phyloP scores from a whole-genome alignment of 1,284 basidiomycete genomes.

The Boletus albobrunnescens region DNA sequence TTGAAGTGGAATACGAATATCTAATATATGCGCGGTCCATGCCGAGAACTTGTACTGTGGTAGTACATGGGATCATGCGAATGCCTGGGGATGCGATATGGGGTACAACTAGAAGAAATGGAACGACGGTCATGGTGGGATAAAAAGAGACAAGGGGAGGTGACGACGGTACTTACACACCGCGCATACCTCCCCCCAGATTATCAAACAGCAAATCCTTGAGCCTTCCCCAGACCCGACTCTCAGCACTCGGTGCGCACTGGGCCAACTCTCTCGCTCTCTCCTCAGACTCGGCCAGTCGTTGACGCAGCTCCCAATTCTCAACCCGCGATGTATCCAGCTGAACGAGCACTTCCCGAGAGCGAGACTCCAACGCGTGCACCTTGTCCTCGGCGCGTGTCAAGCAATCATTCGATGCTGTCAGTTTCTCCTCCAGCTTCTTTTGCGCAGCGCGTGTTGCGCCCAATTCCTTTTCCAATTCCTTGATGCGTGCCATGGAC shows the following conservation, averaged over 20 bases:
- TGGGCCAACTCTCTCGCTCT: slow-evolving; percentile 18
- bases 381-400: slow-evolving; percentile 16
- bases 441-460: slow-evolving; percentile 12
- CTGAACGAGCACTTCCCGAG: slow-evolving; percentile 15
- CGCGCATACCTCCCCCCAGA: slow-evolving; percentile 16
- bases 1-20: slow-evolving; percentile 17
- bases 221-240: slow-evolving; percentile 28
- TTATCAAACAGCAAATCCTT: slow-evolving; percentile 33
- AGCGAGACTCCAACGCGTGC: slow-evolving; percentile 18
- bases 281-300: slow-evolving; percentile 24
- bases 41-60: slow-evolving; percentile 15
- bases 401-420: slow-evolving; percentile 13
- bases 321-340: slow-evolving; percentile 22
- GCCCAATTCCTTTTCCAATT: slow-evolving; percentile 25
- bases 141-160: not conserved
- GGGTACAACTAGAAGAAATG: slow-evolving; percentile 15
- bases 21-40: slow-evolving; percentile 29
- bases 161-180: slow-evolving; percentile 17
- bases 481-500: slow-evolving; percentile 13
- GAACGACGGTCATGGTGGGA: not conserved
- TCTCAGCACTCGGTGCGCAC: slow-evolving; percentile 15
- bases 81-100: slow-evolving; percentile 24
- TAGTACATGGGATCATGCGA: slow-evolving; percentile 22
- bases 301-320: slow-evolving; percentile 22
- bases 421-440: slow-evolving; percentile 19